A percentile compares a stretch with the other conserved stretches of the same genome.
These are phyloP conservation scores for Fusarium sp. DNA, from an alignment of 2,329 filamentous ascomycete genomes.

Conservation along the genomic window DNA sequence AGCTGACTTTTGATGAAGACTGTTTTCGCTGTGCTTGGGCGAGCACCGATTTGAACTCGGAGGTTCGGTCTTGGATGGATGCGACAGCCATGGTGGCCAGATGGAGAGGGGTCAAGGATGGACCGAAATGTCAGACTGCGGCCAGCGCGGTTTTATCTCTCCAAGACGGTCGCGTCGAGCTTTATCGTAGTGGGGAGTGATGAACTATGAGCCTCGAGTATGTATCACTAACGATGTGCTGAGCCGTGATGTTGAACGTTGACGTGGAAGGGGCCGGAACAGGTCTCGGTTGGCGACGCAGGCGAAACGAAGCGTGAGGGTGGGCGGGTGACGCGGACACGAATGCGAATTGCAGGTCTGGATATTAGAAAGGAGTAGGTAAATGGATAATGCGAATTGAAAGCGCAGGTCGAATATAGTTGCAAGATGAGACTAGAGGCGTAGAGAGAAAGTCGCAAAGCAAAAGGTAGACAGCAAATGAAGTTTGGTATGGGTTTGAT, in stretches of 20 bases:
- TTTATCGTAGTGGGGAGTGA: constrained; percentile 4
- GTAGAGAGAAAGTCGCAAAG: constrained; percentile 12
- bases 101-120: constrained; percentile 29
- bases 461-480: constrained; percentile 37
- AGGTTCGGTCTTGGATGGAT: constrained; percentile 95
- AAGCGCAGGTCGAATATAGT: constrained; percentile 9
- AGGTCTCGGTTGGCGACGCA: constrained; percentile 28
- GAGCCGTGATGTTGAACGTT: constrained; percentile 12
- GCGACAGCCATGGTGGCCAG: constrained; percentile 64
- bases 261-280: constrained; percentile 26
- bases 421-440: constrained; percentile 1
- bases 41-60: constrained; percentile 93
- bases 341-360: constrained; percentile 20
- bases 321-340: constrained; percentile 29
- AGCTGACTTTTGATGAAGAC: constrained; percentile 76
- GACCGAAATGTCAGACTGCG: constrained; percentile 43
- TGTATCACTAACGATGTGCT: constrained; percentile 8
- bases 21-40: constrained; percentile 84
- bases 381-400: constrained; percentile 10
- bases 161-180: constrained; percentile 11
- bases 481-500: constrained; percentile 14
- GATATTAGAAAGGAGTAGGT: constrained; percentile 30
- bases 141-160: constrained; percentile 49
- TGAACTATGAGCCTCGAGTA: constrained; percentile 19
- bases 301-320: constrained; percentile 12